These are phyloP conservation scores for Trichosporon coremiiforme DNA, from an alignment of 1,284 basidiomycete species.

Conservation along the genomic window DNA sequence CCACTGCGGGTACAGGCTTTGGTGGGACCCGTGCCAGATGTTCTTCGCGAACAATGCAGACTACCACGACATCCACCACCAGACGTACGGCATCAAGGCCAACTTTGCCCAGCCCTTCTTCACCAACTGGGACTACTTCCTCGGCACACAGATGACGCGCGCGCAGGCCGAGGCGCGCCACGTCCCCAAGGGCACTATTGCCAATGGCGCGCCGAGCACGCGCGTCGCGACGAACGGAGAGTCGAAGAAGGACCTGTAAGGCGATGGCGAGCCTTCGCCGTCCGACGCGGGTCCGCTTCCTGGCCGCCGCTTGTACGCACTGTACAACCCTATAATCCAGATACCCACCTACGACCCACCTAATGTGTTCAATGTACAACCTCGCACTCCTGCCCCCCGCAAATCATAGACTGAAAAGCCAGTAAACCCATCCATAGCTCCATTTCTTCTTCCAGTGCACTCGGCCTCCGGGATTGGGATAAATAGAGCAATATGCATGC, in stretches of 20 bases:
- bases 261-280: neutral
- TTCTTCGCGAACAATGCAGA: constrained; percentile 91
- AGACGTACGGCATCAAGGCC: constrained; percentile 87
- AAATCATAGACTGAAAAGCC: too few species aligned
- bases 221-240: neutral
- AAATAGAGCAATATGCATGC: constrained; percentile 11
- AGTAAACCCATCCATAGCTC: too few species aligned
- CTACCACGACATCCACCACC: constrained; percentile 98
- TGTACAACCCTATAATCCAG: neutral
- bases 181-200: constrained; percentile 7
- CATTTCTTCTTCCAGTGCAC: too few species aligned
- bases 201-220: constrained; percentile 22
- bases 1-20: constrained; percentile 89
- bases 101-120: constrained; percentile 96
- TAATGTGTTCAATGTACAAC: neutral
- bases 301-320: neutral
- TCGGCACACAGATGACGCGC: constrained; percentile 55
- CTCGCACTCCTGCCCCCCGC: neutral
- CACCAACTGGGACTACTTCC: constrained; percentile 56
- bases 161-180: constrained; percentile 41
- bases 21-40: constrained; percentile 85
- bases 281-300: too few species aligned
- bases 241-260: neutral
- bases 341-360: neutral
- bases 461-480: too few species aligned